Evolutionary conservation across 257 asterid species (phyloP).

Genomic region (Anisodus tanguticus): DNA sequence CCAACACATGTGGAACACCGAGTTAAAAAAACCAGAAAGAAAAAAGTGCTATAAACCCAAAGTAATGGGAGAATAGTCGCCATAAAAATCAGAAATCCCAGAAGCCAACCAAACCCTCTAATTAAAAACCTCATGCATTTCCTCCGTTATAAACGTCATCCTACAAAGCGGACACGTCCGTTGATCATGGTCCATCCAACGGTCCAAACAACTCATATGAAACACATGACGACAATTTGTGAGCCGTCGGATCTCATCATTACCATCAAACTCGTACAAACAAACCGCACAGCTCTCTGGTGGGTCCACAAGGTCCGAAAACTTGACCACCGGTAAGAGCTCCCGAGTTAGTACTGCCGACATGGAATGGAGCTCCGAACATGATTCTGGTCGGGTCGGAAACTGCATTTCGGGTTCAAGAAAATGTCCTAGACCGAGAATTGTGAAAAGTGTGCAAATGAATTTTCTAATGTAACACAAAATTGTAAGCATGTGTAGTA

Average conservation of each 20-base stretch:
- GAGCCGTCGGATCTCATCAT: constrained; percentile 87
- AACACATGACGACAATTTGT: constrained; percentile 78
- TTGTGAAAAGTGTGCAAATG: constrained; percentile 41
- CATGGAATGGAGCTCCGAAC: constrained; percentile 48
- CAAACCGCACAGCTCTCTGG: constrained; percentile 93
- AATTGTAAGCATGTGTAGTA: constrained; percentile 56
- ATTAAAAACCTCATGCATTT: constrained; percentile 77
- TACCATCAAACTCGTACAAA: constrained; percentile 70
- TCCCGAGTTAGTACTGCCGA: constrained; percentile 77
- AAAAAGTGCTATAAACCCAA: constrained; percentile 40
- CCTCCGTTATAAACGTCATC: constrained; percentile 69
- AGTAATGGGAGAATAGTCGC: constrained; percentile 61
- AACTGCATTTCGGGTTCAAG: constrained; percentile 43
- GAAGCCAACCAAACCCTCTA: constrained; percentile 82
- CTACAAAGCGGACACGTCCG: constrained; percentile 93
- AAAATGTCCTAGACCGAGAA: constrained; percentile 62
- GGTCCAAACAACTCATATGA: constrained; percentile 85
- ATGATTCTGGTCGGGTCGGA: constrained; percentile 32
- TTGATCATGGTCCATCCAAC: constrained; percentile 99
- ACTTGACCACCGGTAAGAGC: constrained; percentile 75
- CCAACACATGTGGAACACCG: no score
- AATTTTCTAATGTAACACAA: constrained; percentile 58
- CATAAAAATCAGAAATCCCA: constrained; percentile 76
- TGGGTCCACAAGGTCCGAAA: constrained; percentile 58
- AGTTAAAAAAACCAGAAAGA: no score